Evolutionary conservation across 1,284 basidiomycete species (phyloP).

Genomic region (Leccinum fallax): DNA sequence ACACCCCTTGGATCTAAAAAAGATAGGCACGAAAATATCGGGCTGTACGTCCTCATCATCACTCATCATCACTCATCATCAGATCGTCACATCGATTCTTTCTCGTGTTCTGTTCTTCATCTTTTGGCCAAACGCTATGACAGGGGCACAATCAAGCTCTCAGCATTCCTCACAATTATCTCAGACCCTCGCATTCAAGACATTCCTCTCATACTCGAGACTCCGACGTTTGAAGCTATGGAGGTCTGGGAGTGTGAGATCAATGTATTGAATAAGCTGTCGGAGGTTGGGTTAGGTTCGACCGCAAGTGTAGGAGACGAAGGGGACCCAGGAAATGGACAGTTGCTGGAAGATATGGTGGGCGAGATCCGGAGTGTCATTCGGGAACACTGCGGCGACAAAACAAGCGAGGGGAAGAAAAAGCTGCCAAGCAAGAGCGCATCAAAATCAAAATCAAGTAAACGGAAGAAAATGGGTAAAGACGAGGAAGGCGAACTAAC

Average conservation of each 20-base stretch:
- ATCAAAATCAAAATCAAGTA: conserved; percentile 11
- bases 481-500: conserved; percentile 12
- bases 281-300: conserved; percentile 24
- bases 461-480: conserved; percentile 2
- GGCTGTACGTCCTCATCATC: conserved; percentile 48
- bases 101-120: not conserved
- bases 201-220: conserved; percentile 84
- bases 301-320: not conserved
- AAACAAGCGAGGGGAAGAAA: conserved; percentile 10
- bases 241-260: conserved; percentile 78
- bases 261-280: conserved; percentile 53
- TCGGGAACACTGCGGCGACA: conserved; percentile 15
- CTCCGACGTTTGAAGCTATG: conserved; percentile 64
- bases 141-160: conserved; percentile 70
- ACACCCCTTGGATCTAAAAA: conserved; percentile 61
- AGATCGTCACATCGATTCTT: not conserved
- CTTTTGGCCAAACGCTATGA: not conserved
- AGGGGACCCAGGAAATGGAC: not conserved
- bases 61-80: not conserved
- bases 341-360: conserved; percentile 14
- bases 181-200: conserved; percentile 67
- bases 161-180: conserved; percentile 68
- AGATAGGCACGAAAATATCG: conserved; percentile 86
- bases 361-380: conserved; percentile 18
- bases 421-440: not conserved